Base-by-base conservation (phyloP, 768 basidiomycete species). In the Mycena latifolia region DNA sequence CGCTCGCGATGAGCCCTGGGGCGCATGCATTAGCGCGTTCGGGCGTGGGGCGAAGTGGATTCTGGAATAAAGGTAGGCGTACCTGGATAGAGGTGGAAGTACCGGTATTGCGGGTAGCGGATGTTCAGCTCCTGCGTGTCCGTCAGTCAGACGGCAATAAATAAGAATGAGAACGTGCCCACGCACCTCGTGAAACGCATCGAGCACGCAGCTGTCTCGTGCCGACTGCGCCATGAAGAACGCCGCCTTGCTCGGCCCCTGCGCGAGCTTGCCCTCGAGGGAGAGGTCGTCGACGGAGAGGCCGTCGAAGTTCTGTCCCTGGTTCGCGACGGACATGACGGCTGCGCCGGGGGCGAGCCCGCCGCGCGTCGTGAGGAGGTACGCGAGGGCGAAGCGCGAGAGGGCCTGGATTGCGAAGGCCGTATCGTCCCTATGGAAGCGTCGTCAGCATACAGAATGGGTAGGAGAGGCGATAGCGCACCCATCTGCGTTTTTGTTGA, bases 331-430 rank as follows among this genome's bases (percentile, higher is more conserved):
- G 9, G 54, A 50, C 46, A 63, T 25, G 15, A 63, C 54, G 22
- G 29, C 29, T 22, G 62, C 54, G 54, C 51, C 39, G 12, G 54
- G 47, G 3, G 62, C 54, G 37, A 63, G 62, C 20, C 46, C 62
- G 37, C 55, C 55, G 47, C 27, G n/a, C n/a, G 62, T 63, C 12
- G 62, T 63, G 46, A 63, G 62, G 9, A 63, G 37, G 47, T 63
- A 63, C 1, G 46, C n/a, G 62, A 63, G 22, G 14, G 47, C 47
- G 28, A 63, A 50, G 28, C 62, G 62, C 1, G 62, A 63, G 55
- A 63, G 24, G 47, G 25, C 18, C 33, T 63, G 62, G 9, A 63
- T 18, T 0, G 54, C 45, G 25, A 63, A 41, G 25, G 25, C 46
- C 20, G 37, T 27, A n/a, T 55, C 52, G 31, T 46, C n/a, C 8